Evolutionary conservation across 768 basidiomycete genomes (phyloP), one percentile per base, ranked within the genome.

Genomic region (Hortiboletus flavorubellus): DNA sequence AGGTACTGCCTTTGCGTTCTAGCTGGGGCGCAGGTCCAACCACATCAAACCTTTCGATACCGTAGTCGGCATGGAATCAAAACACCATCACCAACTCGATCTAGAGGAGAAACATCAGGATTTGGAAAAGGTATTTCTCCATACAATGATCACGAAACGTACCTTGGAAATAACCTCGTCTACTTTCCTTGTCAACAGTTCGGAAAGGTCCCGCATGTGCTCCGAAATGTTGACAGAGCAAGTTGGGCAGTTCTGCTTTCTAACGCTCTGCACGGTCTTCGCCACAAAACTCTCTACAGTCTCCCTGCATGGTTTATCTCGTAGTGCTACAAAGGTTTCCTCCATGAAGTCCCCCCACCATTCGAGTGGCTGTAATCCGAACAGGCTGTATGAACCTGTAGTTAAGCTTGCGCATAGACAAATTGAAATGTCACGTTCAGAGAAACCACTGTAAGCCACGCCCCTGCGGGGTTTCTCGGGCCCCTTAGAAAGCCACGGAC

Each of bases 271-370:
- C 2, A 43, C 42, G 0, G 59, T 52, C 14, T 46, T 46, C 2
- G 48, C 44, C 26, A 33, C 46, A 6, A 35, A 16, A 21, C 21
- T 2, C 35, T 45, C 37, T 21, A 64, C 55, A 4, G 51, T 59
- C 14, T 45, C 53, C 5, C 14, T 39, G 11, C 64, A 66, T n/a
- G 64, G 60, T 18, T 40, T 63, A 11, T 71, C 67, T 26, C 42
- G 49, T 33, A 71, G 34, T 0, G 14, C 54, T 16, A 12, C 2
- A 14, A 60, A 60, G 0, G 16, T 42, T 12, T 49, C 53, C 1
- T 51, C 39, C 64, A 69, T 62, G 38, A 39, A 68, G 15, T 51
- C 16, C 2, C 44, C 46, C 67, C 66, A 68, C 66, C 62, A 65
- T 8, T 44, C 7, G 12, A 48, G 42, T 16, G 47, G 4, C 6